These are phyloP conservation scores for Hypericum perforatum DNA, from an alignment of 345 rosid genomes.

Conservation along the genomic window DNA sequence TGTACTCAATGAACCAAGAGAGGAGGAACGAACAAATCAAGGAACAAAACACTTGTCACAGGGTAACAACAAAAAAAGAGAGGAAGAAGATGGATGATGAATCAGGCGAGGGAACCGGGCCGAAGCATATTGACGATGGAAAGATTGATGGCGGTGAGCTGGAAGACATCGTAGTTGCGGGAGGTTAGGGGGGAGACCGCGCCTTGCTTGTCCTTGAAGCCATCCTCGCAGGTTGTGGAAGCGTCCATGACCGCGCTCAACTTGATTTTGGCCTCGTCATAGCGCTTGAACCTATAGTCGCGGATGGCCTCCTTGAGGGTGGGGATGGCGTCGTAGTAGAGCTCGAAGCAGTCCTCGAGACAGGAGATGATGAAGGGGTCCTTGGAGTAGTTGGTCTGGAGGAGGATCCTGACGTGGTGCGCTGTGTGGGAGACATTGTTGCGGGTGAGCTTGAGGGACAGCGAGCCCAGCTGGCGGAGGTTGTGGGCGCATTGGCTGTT, in stretches of 20 bases:
- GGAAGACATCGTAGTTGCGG: too few relatives aligned
- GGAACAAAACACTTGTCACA: background rate
- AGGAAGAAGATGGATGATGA: too few relatives aligned
- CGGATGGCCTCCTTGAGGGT: conserved; percentile 23
- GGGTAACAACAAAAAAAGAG: conserved; percentile 1
- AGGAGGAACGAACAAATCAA: too few relatives aligned
- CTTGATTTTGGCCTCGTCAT: conserved; percentile 31
- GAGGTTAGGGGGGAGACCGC: too few relatives aligned
- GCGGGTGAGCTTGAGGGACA: conserved; percentile 32
- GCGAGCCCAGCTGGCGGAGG: conserved; percentile 34
- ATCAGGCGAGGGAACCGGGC: conserved; percentile 1
- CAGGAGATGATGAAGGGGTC: conserved; percentile 23
- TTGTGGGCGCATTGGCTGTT: conserved; percentile 16
- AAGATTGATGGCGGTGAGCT: too few relatives aligned
- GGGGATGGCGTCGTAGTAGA: conserved; percentile 41
- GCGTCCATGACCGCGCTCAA: too few relatives aligned
- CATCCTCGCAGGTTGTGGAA: too few relatives aligned
- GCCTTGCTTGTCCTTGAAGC: too few relatives aligned
- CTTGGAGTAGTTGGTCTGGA: too few relatives aligned
- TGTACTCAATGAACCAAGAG: too few relatives aligned
- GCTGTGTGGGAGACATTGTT: conserved; percentile 31
- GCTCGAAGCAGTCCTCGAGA: conserved; percentile 36
- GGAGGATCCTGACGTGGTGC: too few relatives aligned
- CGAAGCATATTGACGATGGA: conserved; percentile 35
- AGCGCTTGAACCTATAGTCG: conserved; percentile 28